Base-by-base conservation (phyloP, 2,329 filamentous ascomycete species). In the Colletotrichum spaethianum region DNA sequence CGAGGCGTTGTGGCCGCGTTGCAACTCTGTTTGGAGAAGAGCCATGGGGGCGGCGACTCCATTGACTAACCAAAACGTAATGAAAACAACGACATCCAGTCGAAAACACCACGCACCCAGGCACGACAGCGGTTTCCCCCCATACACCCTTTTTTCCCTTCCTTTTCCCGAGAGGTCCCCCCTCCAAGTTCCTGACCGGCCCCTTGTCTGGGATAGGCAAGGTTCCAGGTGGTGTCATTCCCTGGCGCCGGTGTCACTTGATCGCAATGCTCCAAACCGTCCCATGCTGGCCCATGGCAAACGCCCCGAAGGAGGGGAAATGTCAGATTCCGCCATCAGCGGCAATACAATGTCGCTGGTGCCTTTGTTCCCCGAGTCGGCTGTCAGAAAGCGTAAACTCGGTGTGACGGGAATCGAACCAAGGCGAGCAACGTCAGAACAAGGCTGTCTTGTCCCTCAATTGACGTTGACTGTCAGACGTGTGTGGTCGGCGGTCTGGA, bases 21-120 rank as follows among this genome's bases (percentile, higher is more conserved):
- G 67, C 48, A 48, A 68, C 38, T 55, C 28, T 57, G 53, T 36
- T 55, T 61, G 38, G 55, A 26, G 38, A 52, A 50, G 33, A 52
- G 44, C 23, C 50, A 42, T 48, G 65, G 23, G 40, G 40, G 60
- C 36, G 38, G 31, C 33, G 52, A 33, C 62, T 60, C 57, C 63
- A 61, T 73, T 74, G n/a, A 50, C 63, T 62, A 74, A 75, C 64
- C 38, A 67, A 67, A 65, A 75, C 74, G 74, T 75, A 75, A 75
- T 74, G 66, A 65, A 75, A 75, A 75, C 57, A 53, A 69, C 52
- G 56, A 72, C 57, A 63, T 59, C 69, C 64, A 68, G 64, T 65
- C 42, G 66, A 72, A 72, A 68, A 44, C 69, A 72, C 64, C 67
- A 67, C 56, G 65, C 59, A 57, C 46, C 53, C 65, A 46, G 44